Percentiles rank a stretch among this genome's conserved stretches.
Evolutionary conservation across 148 eudicot species (phyloP).

Genomic region (Camellia japonica): DNA sequence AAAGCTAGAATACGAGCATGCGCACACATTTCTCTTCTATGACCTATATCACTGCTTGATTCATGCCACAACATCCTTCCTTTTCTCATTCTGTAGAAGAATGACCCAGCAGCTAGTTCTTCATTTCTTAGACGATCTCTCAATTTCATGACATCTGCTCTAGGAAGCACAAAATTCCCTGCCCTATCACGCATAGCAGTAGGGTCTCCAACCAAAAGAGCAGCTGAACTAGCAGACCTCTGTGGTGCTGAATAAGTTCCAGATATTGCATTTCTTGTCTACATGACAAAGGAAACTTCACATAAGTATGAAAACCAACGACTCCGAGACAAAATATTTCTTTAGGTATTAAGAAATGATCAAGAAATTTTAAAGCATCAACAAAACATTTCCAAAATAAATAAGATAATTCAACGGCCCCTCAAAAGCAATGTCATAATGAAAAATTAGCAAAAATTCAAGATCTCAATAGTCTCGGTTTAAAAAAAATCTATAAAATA

Average conservation of each 20-base stretch:
- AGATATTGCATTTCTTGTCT: constrained; percentile 96
- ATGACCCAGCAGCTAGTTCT: constrained; percentile 92
- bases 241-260: constrained; percentile 99
- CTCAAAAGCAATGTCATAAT: neutral
- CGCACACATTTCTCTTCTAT: constrained; percentile 87
- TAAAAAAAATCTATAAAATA: neutral
- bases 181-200: constrained; percentile 88
- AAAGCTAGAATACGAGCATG: constrained; percentile 96
- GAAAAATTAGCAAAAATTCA: neutral
- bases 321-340: neutral
- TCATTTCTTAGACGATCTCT: constrained; percentile 97
- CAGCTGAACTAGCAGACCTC: constrained; percentile 99
- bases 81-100: constrained; percentile 49
- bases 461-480: neutral
- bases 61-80: constrained; percentile 54
- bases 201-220: constrained; percentile 99
- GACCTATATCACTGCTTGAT: constrained; percentile 64
- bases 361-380: neutral
- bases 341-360: constrained; percentile 1
- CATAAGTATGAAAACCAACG: neutral
- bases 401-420: neutral
- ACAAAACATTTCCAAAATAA: neutral
- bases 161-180: constrained; percentile 95
- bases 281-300: constrained; percentile 30
- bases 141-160: constrained; percentile 93